Evolutionary conservation across 305 asterid genomes (phyloP).

Genomic region (Fraxinus dipetala): DNA sequence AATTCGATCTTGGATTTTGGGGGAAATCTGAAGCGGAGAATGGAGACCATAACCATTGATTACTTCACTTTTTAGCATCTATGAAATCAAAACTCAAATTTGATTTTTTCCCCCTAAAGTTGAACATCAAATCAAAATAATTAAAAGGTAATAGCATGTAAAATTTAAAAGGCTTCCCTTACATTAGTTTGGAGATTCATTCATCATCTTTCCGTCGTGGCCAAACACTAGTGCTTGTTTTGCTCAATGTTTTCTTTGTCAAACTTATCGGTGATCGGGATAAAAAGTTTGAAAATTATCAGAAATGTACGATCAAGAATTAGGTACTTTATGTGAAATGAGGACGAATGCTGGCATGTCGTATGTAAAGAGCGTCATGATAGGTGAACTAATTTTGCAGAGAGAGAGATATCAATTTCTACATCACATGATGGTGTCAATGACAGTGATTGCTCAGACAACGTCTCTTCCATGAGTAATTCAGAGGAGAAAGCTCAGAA

Average conservation of each 20-base stretch:
- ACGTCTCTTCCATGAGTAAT: slow-evolving; percentile 32
- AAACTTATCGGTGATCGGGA: background rate
- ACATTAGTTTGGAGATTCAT: background rate
- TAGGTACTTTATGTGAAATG: slow-evolving; percentile 3
- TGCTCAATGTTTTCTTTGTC: background rate
- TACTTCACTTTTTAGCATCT: background rate
- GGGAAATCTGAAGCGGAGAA: background rate
- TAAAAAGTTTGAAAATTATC: slow-evolving; percentile 1
- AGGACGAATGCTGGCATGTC: slow-evolving; percentile 2
- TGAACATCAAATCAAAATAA: background rate
- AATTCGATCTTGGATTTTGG: background rate
- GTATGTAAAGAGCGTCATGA: slow-evolving; percentile 19
- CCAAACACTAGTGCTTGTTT: background rate
- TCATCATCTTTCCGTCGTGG: background rate
- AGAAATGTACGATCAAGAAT: background rate
- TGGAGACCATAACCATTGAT: background rate
- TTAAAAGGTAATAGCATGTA: background rate
- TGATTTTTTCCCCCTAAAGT: background rate
- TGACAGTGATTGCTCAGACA: slow-evolving; percentile 30
- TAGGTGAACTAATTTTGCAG: slow-evolving; percentile 39
- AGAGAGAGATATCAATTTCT: slow-evolving; percentile 31
- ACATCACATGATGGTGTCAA: slow-evolving; percentile 33
- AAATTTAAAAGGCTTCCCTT: background rate
- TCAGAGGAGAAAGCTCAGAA: slow-evolving; percentile 35
- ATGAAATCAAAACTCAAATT: background rate